Evolutionary conservation across 2,329 filamentous ascomycete genomes (phyloP), one percentile per base, ranked within the genome.

Genomic region (Fusarium sp.): DNA sequence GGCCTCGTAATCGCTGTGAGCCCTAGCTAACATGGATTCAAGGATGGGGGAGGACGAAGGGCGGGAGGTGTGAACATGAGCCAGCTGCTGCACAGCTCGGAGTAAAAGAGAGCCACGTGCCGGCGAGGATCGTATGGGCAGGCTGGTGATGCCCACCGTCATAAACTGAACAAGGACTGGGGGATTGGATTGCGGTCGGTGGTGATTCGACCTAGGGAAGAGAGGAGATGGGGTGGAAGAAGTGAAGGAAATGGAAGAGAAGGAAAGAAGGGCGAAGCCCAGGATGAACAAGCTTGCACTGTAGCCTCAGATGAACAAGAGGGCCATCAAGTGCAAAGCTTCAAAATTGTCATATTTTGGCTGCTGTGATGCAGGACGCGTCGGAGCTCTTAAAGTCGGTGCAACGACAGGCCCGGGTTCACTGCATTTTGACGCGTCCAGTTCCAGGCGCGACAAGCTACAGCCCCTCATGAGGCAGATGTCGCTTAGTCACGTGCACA

Each of bases 1-100:
- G 68, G 84, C 83, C 81, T 84, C 79, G 72, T 81, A 85, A 9
- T 74, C 72, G 75, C 81, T 82, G 38, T 82, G 82, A 27, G 82
- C 81, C 73, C 80, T 80, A 54, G 77, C 80, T 22, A 84, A 76
- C 83, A 84, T 85, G 56, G 79, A 63, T 69, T 80, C 74, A 37
- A 77, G 56, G 27, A 63, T 24, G 20, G 70, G 68, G 52, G 69
- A 64, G 56, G 74, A 42, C 35, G 64, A 62, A 24, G 63, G 63
- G 50, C 66, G 60, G 34, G 70, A 45, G 62, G 70, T 70, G 64
- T 79, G 76, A 62, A 74, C 74, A 73, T 80, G 74, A 63, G 74
- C 76, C 52, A 76, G 59, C 50, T 74, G 78, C 29, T 64, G 71
- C 47, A 70, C 58, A 66, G 75, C 73, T 78, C 58, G 75, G 45